Percentiles rank a stretch among this genome's conserved stretches.
phyloP scores from a whole-genome alignment of 2,329 filamentous ascomycete genomes.

The Trichoderma semiorbis region DNA sequence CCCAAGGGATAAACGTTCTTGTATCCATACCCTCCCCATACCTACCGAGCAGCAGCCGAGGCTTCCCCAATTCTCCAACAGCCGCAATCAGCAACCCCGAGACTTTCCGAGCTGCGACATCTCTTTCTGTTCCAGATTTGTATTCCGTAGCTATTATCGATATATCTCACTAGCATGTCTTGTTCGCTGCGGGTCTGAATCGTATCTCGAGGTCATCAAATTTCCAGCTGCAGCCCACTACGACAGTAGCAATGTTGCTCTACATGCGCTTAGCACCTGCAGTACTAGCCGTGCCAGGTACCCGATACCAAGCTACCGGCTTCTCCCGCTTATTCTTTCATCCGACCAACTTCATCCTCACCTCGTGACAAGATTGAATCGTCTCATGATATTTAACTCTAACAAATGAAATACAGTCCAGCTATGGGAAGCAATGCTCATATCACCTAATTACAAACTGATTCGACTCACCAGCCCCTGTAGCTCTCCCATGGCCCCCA shows the following conservation, averaged over 20 bases:
- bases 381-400: slow-evolving; percentile 10
- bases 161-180: neutral
- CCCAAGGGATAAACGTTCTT: neutral
- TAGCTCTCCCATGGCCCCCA: neutral
- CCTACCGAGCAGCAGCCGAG: neutral
- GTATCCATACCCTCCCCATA: neutral
- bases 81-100: slow-evolving; percentile 1
- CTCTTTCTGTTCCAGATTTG: neutral
- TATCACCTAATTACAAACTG: slow-evolving; percentile 14
- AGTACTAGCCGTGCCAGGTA: neutral
- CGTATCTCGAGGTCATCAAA: neutral
- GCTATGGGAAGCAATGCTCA: slow-evolving; percentile 18
- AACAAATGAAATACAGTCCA: slow-evolving; percentile 19
- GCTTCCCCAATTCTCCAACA: neutral
- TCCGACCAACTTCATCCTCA: neutral
- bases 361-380: neutral
- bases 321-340: slow-evolving; percentile 11
- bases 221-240: neutral
- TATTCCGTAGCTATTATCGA: neutral
- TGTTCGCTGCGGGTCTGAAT: neutral
- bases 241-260: neutral
- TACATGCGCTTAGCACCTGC: neutral
- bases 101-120: slow-evolving; percentile 9
- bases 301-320: neutral
- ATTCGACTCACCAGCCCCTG: neutral